Base-by-base conservation (phyloP, 192 early-diverging fungal species). In the Podila epicladia region DNA sequence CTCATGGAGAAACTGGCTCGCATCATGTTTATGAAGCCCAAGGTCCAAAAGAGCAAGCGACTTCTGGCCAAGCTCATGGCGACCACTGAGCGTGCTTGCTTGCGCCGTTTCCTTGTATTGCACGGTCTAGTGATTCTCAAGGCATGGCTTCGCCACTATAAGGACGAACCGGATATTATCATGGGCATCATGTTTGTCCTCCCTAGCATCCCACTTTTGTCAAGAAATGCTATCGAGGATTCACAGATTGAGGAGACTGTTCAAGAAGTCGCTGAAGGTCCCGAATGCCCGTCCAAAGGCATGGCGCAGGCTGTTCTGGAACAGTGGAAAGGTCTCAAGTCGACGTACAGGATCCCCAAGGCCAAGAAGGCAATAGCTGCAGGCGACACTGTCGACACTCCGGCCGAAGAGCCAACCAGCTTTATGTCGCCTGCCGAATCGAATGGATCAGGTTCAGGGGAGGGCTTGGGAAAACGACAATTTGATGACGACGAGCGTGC, bases 171-270 rank as follows among this genome's bases (percentile, higher is more conserved):
- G 2, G 87, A 90, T 41, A 90, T 91, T 70, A 72, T 94, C 49
- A 84, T 75, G 68, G 89, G 89, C 75, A 88, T 91, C 64, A 84
- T 89, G 59, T 78, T 78, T 82, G 91, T 96, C 15, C 74, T 98
- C 38, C 87, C 89, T 4, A 86, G 85, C 26, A 86, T 98, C 58
- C 97, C 97, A 12, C 88, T 97, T 13, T 74, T 92, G 9, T 92
- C 94, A 9, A 82, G 91, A 33, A 97, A 98, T 78, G 86, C 91
- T 4, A 88, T 97, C 24, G 90, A 93, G 35, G 96, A 95, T 51
- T 91, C 86, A 35, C 85, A 91, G 12, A 83, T 98, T 64, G 92
- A 94, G 67, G 92, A 90, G 12, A 80, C 87, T 12, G 79, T 97
- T 11, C 67, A 80, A 9, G 87, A 85, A 65, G 64, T 92, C 11